Conservation (phyloP, 257 asterid genomes). For the Primulina tabacum region DNA sequence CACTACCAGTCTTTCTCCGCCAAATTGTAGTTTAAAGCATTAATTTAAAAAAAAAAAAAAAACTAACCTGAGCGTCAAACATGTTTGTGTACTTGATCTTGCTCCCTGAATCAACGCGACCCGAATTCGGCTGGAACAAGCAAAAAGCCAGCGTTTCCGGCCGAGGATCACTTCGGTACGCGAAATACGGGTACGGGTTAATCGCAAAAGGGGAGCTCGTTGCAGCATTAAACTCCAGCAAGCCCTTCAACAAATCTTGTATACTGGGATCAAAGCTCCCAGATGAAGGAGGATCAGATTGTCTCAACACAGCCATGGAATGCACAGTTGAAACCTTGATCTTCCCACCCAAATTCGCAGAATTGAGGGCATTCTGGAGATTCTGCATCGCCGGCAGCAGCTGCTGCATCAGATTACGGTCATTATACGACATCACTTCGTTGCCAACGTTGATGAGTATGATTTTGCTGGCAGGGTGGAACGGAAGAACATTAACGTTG, state of each 20-base stretch:
- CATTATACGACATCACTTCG: slow-evolving; percentile 59
- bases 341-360: slow-evolving; percentile 43
- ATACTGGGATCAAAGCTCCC: slow-evolving; percentile 53
- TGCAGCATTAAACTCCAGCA: slow-evolving; percentile 48
- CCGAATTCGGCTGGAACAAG: slow-evolving; percentile 64
- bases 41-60: neutral
- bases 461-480: slow-evolving; percentile 58
- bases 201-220: slow-evolving; percentile 65
- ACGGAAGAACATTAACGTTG: slow-evolving; percentile 44
- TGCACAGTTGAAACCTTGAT: slow-evolving; percentile 74
- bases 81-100: slow-evolving; percentile 62
- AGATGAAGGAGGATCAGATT: slow-evolving; percentile 67
- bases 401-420: slow-evolving; percentile 47
- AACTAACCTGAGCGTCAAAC: slow-evolving; percentile 78
- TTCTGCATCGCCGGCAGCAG: slow-evolving; percentile 70
- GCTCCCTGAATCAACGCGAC: slow-evolving; percentile 58
- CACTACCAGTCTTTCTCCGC: no score
- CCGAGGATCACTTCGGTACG: slow-evolving; percentile 64
- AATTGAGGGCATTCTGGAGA: slow-evolving; percentile 44
- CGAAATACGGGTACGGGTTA: slow-evolving; percentile 73
- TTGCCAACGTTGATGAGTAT: slow-evolving; percentile 56
- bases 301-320: slow-evolving; percentile 55
- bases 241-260: slow-evolving; percentile 52
- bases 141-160: slow-evolving; percentile 69
- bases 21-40: neutral